phyloP scores from a whole-genome alignment of 2,329 filamentous ascomycete species.

The Fusarium sp. region DNA sequence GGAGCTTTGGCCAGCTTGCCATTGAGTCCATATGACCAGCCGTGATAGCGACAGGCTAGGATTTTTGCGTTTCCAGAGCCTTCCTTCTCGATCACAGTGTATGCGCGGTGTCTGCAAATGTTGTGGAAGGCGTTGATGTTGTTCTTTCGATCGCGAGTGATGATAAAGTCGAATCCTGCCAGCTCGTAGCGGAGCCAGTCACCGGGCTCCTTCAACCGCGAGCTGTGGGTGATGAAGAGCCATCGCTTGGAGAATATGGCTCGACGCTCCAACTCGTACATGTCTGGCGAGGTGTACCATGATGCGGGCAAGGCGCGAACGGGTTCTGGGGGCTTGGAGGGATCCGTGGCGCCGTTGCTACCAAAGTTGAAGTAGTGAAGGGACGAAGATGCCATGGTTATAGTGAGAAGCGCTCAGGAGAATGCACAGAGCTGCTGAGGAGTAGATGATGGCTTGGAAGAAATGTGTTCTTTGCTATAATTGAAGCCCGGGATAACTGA shows the following conservation, averaged over 20 bases:
- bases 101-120: slow-evolving; percentile 68
- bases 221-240: slow-evolving; percentile 62
- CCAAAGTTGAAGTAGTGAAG: not conserved
- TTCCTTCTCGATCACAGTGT: slow-evolving; percentile 59
- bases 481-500: too few relatives aligned
- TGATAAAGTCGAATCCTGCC: slow-evolving; percentile 63
- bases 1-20: slow-evolving; percentile 68
- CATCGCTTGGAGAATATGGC: slow-evolving; percentile 65
- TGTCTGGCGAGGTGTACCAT: slow-evolving; percentile 60
- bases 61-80: slow-evolving; percentile 56
- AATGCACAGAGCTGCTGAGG: not conserved
- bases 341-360: not conserved
- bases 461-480: too few relatives aligned
- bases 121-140: slow-evolving; percentile 67
- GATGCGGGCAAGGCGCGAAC: slow-evolving; percentile 55
- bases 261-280: slow-evolving; percentile 63
- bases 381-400: not conserved
- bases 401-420: not conserved
- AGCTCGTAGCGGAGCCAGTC: slow-evolving; percentile 64
- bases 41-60: slow-evolving; percentile 67
- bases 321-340: not conserved
- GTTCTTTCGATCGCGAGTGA: slow-evolving; percentile 50
- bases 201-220: slow-evolving; percentile 58
- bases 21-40: slow-evolving; percentile 65
- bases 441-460: not conserved